These are phyloP conservation scores for Candida tammaniensis DNA, from an alignment of 805 yeast genomes.

Conservation along the genomic window DNA sequence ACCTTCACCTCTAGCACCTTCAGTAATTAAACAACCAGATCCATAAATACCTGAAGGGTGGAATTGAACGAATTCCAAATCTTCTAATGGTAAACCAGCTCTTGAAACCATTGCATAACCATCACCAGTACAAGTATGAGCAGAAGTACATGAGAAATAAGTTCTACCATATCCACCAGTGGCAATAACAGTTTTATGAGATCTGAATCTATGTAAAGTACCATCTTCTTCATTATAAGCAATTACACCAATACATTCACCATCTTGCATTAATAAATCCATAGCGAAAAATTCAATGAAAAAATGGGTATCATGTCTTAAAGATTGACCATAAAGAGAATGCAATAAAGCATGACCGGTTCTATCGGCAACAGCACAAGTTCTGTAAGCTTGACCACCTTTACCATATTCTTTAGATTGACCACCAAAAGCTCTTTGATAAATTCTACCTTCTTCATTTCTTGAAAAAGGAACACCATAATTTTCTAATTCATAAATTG, in stretches of 20 bases:
- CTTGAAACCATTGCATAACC: conserved; percentile 98
- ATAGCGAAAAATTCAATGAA: conserved; percentile 96
- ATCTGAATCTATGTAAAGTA: conserved; percentile 94
- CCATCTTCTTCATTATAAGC: conserved; percentile 99
- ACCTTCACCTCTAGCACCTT: conserved; percentile 99
- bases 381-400: conserved; percentile 99
- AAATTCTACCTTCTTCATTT: conserved; percentile 93
- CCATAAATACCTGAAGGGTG: conserved; percentile 99
- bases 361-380: conserved; percentile 99
- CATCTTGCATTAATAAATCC: conserved; percentile 92
- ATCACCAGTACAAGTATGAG: conserved; percentile 99
- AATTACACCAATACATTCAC: conserved; percentile 93
- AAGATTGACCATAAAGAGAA: conserved; percentile 92
- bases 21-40: conserved; percentile 97
- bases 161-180: conserved; percentile 99
- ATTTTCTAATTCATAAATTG: conserved; percentile 95
- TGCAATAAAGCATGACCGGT: conserved; percentile 97
- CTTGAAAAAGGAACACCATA: conserved; percentile 98
- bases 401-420: conserved; percentile 93
- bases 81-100: conserved; percentile 97
- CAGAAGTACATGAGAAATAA: conserved; percentile 97
- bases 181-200: conserved; percentile 94
- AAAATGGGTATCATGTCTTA: conserved; percentile 95
- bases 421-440: conserved; percentile 99
- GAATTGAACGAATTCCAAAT: conserved; percentile 96